Evolutionary conservation across 129 eudicot genomes (phyloP), one percentile per base, ranked within the genome.

Genomic region (Oenanthe sinensis): DNA sequence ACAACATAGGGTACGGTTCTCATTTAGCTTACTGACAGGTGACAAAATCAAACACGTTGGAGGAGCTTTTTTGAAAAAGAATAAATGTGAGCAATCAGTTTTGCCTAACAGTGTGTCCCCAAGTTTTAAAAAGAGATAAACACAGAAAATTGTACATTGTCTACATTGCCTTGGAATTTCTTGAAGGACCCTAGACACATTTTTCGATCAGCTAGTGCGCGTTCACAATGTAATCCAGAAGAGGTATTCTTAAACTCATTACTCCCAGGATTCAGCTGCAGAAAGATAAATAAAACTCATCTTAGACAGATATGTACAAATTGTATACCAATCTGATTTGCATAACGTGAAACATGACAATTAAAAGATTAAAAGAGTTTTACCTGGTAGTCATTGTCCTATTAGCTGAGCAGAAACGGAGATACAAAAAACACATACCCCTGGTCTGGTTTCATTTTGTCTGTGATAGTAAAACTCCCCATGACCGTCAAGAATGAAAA

Each of bases 151-250:
- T n/a, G n/a, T n/a, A n/a, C n/a, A n/a, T n/a, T n/a, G n/a, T n/a
- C n/a, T n/a, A n/a, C 92, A 78, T 92, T 95, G 75, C 99, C 99
- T 50, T n/a, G 93, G 92, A 81, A 95, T 88, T 84, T 92, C 91
- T 62, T 88, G 84, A 49, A 95, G 91, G 82, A 95, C 65, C 50
- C 30, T 82, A 54, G 95, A 90, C 71, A 95, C 94, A 71, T 82
- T 82, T 86, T 73, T 82, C 54, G 67, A 79, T 80, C 84, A 82
- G 81, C 90, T 5, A 73, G 49, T 47, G 75, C n/a, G 63, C 82
- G 83, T 76, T 80, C 88, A 81, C 14, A 85, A 77, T 71, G 74
- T 79, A 70, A 54, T 81, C 82, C 89, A 77, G 62, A 75, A 14
- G 87, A 6, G 78, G 77, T 67, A 76, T 78, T 87, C 14, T 70